These are phyloP conservation scores for Boletales sp. DNA, from an alignment of 768 basidiomycete genomes.

Conservation along the genomic window DNA sequence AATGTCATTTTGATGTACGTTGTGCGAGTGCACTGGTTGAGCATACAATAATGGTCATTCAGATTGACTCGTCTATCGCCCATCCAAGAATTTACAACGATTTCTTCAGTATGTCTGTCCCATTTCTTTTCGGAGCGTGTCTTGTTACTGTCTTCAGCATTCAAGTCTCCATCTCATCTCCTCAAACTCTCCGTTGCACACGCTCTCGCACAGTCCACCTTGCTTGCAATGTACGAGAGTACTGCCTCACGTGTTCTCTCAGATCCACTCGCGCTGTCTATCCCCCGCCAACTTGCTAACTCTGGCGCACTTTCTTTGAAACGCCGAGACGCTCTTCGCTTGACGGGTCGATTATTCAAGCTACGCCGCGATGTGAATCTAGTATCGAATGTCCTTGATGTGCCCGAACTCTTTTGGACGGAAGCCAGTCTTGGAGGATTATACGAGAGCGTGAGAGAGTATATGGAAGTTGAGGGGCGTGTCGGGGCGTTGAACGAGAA, in stretches of 20 bases:
- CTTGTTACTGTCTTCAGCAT: constrained; percentile 46
- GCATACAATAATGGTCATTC: background rate
- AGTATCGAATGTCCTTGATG: constrained; percentile 89
- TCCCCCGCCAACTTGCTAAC: constrained; percentile 78
- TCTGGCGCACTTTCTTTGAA: constrained; percentile 74
- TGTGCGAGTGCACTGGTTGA: background rate
- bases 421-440: constrained; percentile 86
- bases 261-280: constrained; percentile 69
- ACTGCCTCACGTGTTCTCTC: constrained; percentile 76
- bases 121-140: background rate
- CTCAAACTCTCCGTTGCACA: constrained; percentile 93
- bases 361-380: constrained; percentile 87
- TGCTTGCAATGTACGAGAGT: constrained; percentile 84
- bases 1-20: constrained; percentile 81
- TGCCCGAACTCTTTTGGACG: constrained; percentile 93
- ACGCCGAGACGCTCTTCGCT: constrained; percentile 78
- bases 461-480: constrained; percentile 85
- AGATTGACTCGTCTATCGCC: constrained; percentile 81
- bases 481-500: constrained; percentile 88
- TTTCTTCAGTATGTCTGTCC: constrained; percentile 76
- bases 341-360: constrained; percentile 85
- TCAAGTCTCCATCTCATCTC: constrained; percentile 88
- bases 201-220: constrained; percentile 90
- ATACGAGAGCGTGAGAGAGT: constrained; percentile 91
- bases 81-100: constrained; percentile 95